Evolutionary conservation across 345 rosid genomes (phyloP), one percentile per base, ranked within the genome.

Genomic region (Hibiscus mutabilis): DNA sequence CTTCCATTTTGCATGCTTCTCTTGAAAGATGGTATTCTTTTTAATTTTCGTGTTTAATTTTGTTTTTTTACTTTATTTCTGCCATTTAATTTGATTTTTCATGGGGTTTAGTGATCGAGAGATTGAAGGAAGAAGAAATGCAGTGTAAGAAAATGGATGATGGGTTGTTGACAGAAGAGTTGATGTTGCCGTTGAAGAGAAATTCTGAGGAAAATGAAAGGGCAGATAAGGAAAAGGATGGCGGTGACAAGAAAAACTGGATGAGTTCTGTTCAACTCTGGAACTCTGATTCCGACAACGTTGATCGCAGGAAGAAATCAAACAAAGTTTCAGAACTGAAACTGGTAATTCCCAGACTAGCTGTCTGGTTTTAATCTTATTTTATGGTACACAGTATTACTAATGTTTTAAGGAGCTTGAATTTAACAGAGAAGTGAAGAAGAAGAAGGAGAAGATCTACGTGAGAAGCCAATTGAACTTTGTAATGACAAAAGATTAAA

Each of bases 231-330:
- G 79, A 74, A 68, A 79, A 46, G 59, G 83, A 79, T 71, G 84
- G 27, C 24, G 16, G 80, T 68, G 89, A 86, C 22, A 89, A 81
- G 72, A 82, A 74, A 81, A 81, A 77, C 25, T 84, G 95, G 97
- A 71, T 86, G 91, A 88, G 87, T 42, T 83, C 89, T 73, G 85
- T 80, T 52, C 93, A 88, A 84, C 83, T 87, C 55, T 88, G 91
- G 93, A 83, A 57, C 63, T 27, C 46, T 46, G 44, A 60, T 60
- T 35, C 59, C 57, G 70, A 44, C 69, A 37, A n/a, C 15, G 66
- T 37, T 37, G 68, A 37, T 63, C 68, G 76, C 68, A 62, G 61
- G 8, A 44, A 70, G 29, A 63, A 66, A 29, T 71, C 72, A 49
- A 81, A 79, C 60, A 24, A 82, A 27, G 79, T 72, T 69, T 75